phyloP scores from a whole-genome alignment of 208 protist genomes.

The Porcisia deanei region DNA sequence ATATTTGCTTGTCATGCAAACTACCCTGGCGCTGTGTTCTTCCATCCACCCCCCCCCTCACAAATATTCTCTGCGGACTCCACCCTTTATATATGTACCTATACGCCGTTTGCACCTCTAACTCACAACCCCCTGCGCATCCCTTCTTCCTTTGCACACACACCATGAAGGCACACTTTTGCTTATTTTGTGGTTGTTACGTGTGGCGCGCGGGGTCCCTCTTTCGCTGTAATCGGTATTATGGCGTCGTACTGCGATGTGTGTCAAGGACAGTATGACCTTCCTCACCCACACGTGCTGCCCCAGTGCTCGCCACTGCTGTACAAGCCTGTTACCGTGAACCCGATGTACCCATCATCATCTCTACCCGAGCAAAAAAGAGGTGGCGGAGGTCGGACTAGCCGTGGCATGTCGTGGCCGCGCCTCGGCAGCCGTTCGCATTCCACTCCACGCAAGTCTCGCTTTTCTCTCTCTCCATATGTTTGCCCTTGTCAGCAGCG shows the following conservation, averaged over 20 bases:
- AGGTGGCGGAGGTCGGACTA: neutral
- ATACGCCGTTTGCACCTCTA: too few species aligned
- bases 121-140: neutral
- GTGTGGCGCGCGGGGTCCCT: neutral
- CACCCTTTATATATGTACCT: too few species aligned
- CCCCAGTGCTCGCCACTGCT: slow-evolving; percentile 2
- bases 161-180: neutral
- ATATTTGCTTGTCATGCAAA: too few species aligned
- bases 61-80: too few species aligned
- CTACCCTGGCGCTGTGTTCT: neutral
- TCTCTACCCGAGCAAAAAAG: neutral
- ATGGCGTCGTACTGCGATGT: slow-evolving; percentile 89
- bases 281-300: slow-evolving; percentile 37
- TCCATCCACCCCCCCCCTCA: too few species aligned
- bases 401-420: slow-evolving; percentile 5
- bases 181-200: neutral
- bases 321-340: neutral
- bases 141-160: neutral
- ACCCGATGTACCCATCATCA: neutral
- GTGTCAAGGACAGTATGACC: slow-evolving; percentile 50
- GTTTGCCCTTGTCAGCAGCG: slow-evolving; percentile 15
- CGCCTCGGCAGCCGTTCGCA: neutral
- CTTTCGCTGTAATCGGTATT: neutral
- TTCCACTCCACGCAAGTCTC: neutral
- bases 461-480: neutral